Base-by-base conservation (phyloP, 2,329 filamentous ascomycete species). In the Fusarium setosum region DNA sequence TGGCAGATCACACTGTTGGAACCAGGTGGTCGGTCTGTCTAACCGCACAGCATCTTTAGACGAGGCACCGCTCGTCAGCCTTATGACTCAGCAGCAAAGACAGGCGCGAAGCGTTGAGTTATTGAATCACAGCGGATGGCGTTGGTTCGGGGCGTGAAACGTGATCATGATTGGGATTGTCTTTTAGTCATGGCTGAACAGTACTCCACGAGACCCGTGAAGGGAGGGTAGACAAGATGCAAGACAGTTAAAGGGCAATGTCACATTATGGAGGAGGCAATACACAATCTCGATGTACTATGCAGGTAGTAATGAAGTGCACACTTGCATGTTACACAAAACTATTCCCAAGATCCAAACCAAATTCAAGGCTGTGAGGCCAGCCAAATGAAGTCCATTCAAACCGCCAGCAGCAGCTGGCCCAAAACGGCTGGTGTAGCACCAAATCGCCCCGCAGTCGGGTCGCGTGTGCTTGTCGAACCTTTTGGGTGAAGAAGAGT, bases 171-270 rank as follows among this genome's bases (percentile, higher is more conserved):
- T 45, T 37, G 31, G 32, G 35, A 20, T 10, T 34, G 21, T 24
- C 23, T 23, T 34, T 21, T 24, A 38, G 35, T 48, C 24, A 44
- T 40, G 40, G 24, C 21, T 60, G 21, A 12, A 44, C 37, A 37
- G 38, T 26, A 41, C 59, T 57, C 47, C 42, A 38, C 31, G 20
- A 57, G 18, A 26, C 37, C 23, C 24, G 31, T 32, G 32, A 59
- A 44, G 38, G 56, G 61, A 35, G 26, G 56, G 51, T 56, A 53
- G 64, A 42, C 57, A 62, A 68, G 49, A 48, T 51, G 64, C 64
- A 51, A 35, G 49, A 40, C 52, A 65, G 52, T 55, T 34, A n/a
- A 61, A 58, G 44, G 51, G 23, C 52, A 65, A 57, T 32, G 52
- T 56, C 50, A 45, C 40, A 29, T 53, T 42, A 56, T 42, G 41